Evolutionary conservation across 805 yeast species (phyloP), one percentile per base, ranked within the genome.

Genomic region (Novakomyces olei): DNA sequence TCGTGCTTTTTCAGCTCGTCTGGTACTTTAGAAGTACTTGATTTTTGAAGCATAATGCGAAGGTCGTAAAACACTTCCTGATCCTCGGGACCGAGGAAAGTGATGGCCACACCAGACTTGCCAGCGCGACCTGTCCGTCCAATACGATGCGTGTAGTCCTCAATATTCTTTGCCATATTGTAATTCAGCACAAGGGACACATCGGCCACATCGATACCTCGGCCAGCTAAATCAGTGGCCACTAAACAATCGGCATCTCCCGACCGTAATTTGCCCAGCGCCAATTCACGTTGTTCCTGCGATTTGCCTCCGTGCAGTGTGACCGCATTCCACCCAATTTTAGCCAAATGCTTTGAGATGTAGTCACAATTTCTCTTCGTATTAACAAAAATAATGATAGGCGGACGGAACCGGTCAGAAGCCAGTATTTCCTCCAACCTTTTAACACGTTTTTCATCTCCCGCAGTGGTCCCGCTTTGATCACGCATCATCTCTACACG

Each of bases 81-180:
- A 42, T 75, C 83, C 3, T 60, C 61, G 8, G 61, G 62, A 34
- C 66, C 68, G 39, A 81, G 49, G 40, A 78, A 76, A 0, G 94
- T 75, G 8, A 72, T 57, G 4, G 93, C 74, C 6, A 64, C 58
- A 29, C 98, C 98, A 4, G 48, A 48, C 30, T 66, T 68, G 0
- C 95, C 96, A 0, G 93, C 95, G 51, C 98, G 67, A 25, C 96
- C 98, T 0, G 98, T 85, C 54, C 98, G 70, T 36, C 98, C 98
- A 32, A 85, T 74, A 47, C 96, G 64, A 53, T 85, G 98, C 14
- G 85, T 67, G 44, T 81, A 85, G 37, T 75, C 83, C 39, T 81
- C 94, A 29, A 81, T 65, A 22, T 61, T 60, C 39, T 61, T 66
- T 6, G 81, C 56, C 83, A 83, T 73, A 43, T 85, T 93, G 46